Evolutionary conservation across 495 filamentous ascomycete genomes (phyloP).

Genomic region (Penicillium ochrochloron): DNA sequence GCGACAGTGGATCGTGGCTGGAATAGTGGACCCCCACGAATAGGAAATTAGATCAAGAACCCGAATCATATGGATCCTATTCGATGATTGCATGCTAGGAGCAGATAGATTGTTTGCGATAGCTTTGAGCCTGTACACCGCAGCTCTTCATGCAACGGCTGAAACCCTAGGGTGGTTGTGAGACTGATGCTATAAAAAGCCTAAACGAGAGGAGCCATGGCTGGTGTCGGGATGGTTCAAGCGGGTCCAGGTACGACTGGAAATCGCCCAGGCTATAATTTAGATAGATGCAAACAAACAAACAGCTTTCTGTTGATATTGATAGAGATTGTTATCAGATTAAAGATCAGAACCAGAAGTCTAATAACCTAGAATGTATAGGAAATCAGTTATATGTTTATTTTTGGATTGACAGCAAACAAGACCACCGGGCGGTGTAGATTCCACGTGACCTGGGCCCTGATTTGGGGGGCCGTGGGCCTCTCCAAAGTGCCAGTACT

Average conservation of each 20-base stretch:
- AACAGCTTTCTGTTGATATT: background rate
- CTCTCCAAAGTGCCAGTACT: too few species aligned
- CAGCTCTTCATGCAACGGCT: background rate
- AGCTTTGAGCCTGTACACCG: background rate
- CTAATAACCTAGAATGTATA: too few species aligned
- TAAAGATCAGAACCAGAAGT: too few species aligned
- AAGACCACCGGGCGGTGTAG: conserved; percentile 5
- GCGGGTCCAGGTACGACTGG: background rate
- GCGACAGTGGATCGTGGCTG: conserved; percentile 7
- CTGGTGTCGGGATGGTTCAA: conserved; percentile 7
- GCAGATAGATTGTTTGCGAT: background rate
- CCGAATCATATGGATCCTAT: background rate
- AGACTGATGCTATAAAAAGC: conserved; percentile 19
- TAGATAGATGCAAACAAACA: background rate
- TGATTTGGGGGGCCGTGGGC: background rate
- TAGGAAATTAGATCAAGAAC: background rate
- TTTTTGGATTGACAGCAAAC: background rate
- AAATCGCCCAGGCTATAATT: background rate
- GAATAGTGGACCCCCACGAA: background rate
- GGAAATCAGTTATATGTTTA: too few species aligned
- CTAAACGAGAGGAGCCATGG: conserved; percentile 15
- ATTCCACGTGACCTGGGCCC: conserved; percentile 22
- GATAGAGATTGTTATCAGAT: background rate
- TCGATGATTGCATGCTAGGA: background rate
- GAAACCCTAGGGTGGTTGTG: background rate